These are phyloP conservation scores for Melocanna baccifera DNA, from an alignment of 176 grass and related monocot genomes.

Conservation along the genomic window DNA sequence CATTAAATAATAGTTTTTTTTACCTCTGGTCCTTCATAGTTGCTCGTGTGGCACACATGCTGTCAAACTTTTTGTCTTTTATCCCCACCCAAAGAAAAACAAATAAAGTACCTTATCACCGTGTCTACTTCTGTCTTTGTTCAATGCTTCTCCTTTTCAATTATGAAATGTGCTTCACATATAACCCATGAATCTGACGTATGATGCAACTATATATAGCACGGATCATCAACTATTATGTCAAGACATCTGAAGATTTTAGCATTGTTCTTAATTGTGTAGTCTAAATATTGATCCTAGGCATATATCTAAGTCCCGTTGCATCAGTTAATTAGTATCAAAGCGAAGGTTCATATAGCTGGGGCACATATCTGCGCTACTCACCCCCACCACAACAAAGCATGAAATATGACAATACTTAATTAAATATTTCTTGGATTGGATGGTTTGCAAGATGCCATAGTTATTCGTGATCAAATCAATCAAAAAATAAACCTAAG, in stretches of 20 bases:
- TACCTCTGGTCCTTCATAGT: too few relatives aligned
- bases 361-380: neutral
- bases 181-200: neutral
- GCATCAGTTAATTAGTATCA: neutral
- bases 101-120: neutral
- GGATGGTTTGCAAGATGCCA: neutral
- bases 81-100: neutral
- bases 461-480: neutral
- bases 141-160: neutral
- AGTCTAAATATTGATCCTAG: neutral
- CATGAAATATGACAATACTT: neutral
- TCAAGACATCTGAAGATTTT: neutral
- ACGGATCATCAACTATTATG: neutral
- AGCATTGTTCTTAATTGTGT: neutral
- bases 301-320: neutral
- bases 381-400: neutral
- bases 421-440: neutral
- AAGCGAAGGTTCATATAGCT: neutral
- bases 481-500: neutral
- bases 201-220: neutral
- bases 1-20: too few relatives aligned
- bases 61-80: neutral
- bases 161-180: neutral
- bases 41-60: neutral
- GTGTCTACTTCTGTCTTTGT: neutral